phyloP scores from a whole-genome alignment of 2,329 filamentous ascomycete species.

The Talaromyces verruculosus region DNA sequence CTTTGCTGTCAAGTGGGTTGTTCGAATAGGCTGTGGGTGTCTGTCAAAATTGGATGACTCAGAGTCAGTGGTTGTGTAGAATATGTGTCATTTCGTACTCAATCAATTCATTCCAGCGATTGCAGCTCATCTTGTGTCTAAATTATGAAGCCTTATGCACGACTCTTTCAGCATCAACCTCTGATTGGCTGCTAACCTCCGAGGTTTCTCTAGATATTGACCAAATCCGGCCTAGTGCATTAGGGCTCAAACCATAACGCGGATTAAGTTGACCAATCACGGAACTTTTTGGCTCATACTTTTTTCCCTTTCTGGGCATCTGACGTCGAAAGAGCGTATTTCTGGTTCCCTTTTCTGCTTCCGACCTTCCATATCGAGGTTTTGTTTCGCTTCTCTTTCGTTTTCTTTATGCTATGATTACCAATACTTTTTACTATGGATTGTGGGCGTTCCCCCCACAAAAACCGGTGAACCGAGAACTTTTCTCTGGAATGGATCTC shows the following conservation, averaged over 20 bases:
- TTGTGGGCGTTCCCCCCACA: not conserved
- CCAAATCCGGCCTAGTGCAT: not conserved
- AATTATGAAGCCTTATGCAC: not conserved
- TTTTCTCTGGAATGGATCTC: not conserved
- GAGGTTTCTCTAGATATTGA: conserved; percentile 1
- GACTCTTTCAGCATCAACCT: not conserved
- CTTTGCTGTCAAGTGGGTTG: not conserved
- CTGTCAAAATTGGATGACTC: conserved; percentile 2
- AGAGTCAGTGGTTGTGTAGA: conserved; percentile 1
- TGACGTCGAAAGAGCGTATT: conserved; percentile 2
- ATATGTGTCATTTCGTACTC: conserved; percentile 9
- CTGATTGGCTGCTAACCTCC: not conserved
- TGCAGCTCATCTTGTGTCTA: too few species aligned
- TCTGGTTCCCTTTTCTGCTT: not conserved
- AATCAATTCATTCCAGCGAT: not conserved
- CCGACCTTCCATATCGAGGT: conserved; percentile 9
- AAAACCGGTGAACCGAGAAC: not conserved
- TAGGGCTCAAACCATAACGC: not conserved
- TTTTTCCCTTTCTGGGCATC: not conserved
- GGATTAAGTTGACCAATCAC: conserved; percentile 3
- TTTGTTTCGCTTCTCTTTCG: not conserved
- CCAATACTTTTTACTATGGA: not conserved
- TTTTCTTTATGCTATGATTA: not conserved
- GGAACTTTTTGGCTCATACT: not conserved
- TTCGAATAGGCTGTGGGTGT: not conserved